These are phyloP conservation scores for Oryza punctata DNA, from an alignment of 176 grass and related monocot genomes.

Conservation along the genomic window DNA sequence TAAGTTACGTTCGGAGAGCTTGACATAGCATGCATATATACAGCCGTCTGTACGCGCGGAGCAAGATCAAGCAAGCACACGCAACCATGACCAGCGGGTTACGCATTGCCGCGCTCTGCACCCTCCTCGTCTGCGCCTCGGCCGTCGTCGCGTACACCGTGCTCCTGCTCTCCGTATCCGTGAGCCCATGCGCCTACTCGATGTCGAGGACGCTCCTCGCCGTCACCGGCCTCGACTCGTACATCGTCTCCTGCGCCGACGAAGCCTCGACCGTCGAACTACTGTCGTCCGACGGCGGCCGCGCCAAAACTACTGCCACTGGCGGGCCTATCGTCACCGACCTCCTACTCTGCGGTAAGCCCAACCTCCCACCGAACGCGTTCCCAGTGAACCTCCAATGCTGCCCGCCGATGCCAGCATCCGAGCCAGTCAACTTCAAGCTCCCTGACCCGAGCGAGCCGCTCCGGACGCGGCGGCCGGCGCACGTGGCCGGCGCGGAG, in stretches of 20 bases:
- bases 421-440: slow-evolving; percentile 32
- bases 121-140: neutral
- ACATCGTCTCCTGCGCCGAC: slow-evolving; percentile 19
- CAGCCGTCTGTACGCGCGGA: neutral
- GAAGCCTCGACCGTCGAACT: neutral
- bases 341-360: neutral
- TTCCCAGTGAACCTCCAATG: slow-evolving; percentile 34
- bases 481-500: slow-evolving; percentile 28
- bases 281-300: neutral
- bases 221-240: slow-evolving; percentile 25
- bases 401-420: slow-evolving; percentile 21
- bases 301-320: neutral
- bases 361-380: slow-evolving; percentile 3
- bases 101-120: neutral
- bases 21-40: too few relatives aligned
- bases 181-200: slow-evolving; percentile 12
- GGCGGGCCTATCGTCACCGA: slow-evolving; percentile 31
- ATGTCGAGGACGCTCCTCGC: slow-evolving; percentile 24
- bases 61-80: neutral
- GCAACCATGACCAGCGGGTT: slow-evolving; percentile 13
- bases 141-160: neutral
- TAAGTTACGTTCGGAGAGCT: too few relatives aligned
- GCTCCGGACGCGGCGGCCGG: slow-evolving; percentile 40
- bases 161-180: neutral
- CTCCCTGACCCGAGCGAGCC: slow-evolving; percentile 32